Conservation (phyloP, 2,329 filamentous ascomycete genomes). For the Talaromyces sp. region DNA sequence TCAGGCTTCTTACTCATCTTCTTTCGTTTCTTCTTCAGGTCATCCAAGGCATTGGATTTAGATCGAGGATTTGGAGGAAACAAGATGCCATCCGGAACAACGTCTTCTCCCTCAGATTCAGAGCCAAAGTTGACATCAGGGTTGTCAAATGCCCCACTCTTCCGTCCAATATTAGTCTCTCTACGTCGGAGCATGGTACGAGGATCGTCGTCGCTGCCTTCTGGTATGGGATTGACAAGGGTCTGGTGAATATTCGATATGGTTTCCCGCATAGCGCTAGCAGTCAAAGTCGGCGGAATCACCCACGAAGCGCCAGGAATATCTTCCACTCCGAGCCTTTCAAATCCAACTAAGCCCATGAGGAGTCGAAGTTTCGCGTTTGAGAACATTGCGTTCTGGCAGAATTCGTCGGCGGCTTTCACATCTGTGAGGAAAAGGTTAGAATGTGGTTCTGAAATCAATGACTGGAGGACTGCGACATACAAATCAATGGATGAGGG, state of each 20-base stretch:
- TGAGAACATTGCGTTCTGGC: slow-evolving; percentile 78
- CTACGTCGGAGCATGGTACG: slow-evolving; percentile 80
- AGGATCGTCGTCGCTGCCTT: slow-evolving; percentile 74
- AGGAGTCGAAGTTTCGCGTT: slow-evolving; percentile 85
- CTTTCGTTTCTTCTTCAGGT: slow-evolving; percentile 63
- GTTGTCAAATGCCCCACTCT: slow-evolving; percentile 35
- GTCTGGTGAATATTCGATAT: slow-evolving; percentile 75
- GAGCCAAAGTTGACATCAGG: slow-evolving; percentile 68
- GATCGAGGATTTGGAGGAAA: slow-evolving; percentile 63
- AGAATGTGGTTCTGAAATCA: not conserved
- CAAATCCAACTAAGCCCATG: slow-evolving; percentile 73
- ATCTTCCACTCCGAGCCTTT: slow-evolving; percentile 68
- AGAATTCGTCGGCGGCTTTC: slow-evolving; percentile 65
- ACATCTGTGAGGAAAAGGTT: slow-evolving; percentile 51
- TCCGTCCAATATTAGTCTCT: slow-evolving; percentile 43
- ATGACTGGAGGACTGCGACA: slow-evolving; percentile 30
- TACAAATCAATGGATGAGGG: slow-evolving; percentile 48
- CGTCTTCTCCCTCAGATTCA: slow-evolving; percentile 65
- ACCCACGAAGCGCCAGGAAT: slow-evolving; percentile 77
- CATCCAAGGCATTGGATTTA: slow-evolving; percentile 57
- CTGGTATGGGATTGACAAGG: slow-evolving; percentile 75
- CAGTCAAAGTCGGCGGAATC: slow-evolving; percentile 67
- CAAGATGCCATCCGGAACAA: slow-evolving; percentile 60
- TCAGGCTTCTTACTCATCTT: slow-evolving; percentile 50
- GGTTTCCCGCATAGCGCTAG: slow-evolving; percentile 67